Percentiles rank a stretch among this genome's conserved stretches.
phyloP scores from a whole-genome alignment of 73 alveolate genomes.

The Blepharisma japonicum region DNA sequence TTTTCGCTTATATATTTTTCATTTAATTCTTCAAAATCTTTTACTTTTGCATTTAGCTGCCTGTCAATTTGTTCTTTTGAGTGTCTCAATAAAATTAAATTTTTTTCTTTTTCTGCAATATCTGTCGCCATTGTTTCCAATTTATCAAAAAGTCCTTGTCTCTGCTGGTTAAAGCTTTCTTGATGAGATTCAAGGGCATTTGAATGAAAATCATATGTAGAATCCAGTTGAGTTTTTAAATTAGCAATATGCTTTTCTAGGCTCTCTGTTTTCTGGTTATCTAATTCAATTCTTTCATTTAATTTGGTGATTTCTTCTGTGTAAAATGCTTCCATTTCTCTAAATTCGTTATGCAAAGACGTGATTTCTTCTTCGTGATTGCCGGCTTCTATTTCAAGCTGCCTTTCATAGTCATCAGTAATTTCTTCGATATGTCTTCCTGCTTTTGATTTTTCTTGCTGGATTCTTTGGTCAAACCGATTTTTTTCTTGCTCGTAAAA shows the following conservation, averaged over 20 bases:
- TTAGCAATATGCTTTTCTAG: constrained; percentile 19
- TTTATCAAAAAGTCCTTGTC: constrained; percentile 60
- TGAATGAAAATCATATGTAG: not conserved
- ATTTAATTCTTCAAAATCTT: constrained; percentile 82
- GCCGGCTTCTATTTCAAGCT: constrained; percentile 41
- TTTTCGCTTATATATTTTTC: constrained; percentile 67
- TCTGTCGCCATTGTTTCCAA: constrained; percentile 60
- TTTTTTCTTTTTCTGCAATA: constrained; percentile 58
- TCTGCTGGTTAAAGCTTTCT: constrained; percentile 41
- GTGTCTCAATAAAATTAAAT: constrained; percentile 56
- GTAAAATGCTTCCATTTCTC: constrained; percentile 5
- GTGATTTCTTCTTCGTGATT: constrained; percentile 45
- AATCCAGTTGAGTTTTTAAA: not conserved
- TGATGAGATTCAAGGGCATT: not conserved
- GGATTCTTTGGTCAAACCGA: constrained; percentile 67
- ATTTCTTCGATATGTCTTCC: constrained; percentile 8
- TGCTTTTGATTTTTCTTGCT: constrained; percentile 54
- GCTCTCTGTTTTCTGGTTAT: constrained; percentile 7
- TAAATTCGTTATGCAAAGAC: not conserved
- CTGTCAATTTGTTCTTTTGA: constrained; percentile 71
- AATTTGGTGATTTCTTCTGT: constrained; percentile 12
- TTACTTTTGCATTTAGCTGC: constrained; percentile 81
- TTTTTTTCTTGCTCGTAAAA: constrained; percentile 72
- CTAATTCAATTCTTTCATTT: not conserved
- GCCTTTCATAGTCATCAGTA: constrained; percentile 52